phyloP scores from a whole-genome alignment of 2,329 filamentous ascomycete species.

The Fonsecaea multimorphosa region DNA sequence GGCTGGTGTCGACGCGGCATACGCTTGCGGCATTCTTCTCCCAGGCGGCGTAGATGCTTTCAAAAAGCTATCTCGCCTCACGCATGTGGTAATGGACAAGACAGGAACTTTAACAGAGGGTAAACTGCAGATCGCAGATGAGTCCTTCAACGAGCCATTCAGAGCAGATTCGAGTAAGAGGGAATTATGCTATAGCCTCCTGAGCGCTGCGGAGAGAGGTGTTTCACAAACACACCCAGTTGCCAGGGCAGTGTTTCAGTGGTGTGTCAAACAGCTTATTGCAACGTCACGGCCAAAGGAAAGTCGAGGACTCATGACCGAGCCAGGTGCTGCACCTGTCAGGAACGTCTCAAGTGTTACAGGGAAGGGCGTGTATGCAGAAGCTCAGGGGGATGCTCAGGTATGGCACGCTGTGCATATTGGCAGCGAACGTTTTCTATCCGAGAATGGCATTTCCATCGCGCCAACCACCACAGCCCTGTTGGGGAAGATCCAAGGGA shows the following conservation, averaged over 20 bases:
- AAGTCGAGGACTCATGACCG: neutral
- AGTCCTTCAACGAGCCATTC: conserved; percentile 15
- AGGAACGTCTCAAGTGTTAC: conserved; percentile 19
- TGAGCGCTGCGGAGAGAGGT: conserved; percentile 31
- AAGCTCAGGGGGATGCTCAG: conserved; percentile 16
- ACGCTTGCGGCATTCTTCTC: conserved; percentile 19
- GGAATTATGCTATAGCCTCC: conserved; percentile 21
- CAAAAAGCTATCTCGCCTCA: conserved; percentile 65
- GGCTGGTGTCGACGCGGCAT: conserved; percentile 67
- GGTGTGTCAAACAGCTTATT: conserved; percentile 22
- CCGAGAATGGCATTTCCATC: conserved; percentile 16
- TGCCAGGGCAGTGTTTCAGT: conserved; percentile 29
- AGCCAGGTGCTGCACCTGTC: conserved; percentile 16
- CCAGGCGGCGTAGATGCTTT: conserved; percentile 58
- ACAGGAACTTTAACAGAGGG: conserved; percentile 75
- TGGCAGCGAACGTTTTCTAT: conserved; percentile 24
- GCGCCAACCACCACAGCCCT: conserved; percentile 22
- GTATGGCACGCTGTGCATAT: conserved; percentile 26
- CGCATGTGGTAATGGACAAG: conserved; percentile 79
- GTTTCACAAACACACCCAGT: conserved; percentile 30
- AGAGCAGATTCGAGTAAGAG: conserved; percentile 12
- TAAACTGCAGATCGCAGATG: conserved; percentile 44
- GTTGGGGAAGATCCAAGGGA: conserved; percentile 40
- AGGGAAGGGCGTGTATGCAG: conserved; percentile 26
- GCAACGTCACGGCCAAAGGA: neutral